phyloP scores from a whole-genome alignment of 768 basidiomycete genomes.

The Leccinum fibrillosum region DNA sequence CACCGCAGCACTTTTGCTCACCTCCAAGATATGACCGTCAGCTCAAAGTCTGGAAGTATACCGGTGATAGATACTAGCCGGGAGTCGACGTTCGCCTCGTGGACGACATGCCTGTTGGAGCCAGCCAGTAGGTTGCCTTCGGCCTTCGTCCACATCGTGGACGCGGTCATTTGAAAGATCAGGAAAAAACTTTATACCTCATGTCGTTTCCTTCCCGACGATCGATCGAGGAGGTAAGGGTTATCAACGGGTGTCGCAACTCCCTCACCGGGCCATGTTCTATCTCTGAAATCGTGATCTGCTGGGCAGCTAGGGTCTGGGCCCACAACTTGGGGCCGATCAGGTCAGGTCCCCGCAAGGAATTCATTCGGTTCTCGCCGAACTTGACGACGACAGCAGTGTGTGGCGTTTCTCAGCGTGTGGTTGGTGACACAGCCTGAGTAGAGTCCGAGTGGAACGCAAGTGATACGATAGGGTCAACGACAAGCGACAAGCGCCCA shows the following conservation, averaged over 20 bases:
- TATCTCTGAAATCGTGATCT: neutral
- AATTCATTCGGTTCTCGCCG: neutral
- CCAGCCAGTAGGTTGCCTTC: neutral
- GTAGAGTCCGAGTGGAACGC: neutral
- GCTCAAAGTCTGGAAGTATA: neutral
- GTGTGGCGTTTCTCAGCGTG: neutral
- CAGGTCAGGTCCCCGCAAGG: neutral
- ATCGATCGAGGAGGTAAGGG: constrained; percentile 10
- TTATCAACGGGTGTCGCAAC: neutral
- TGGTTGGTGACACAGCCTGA: neutral
- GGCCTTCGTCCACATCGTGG: neutral
- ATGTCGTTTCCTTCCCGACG: neutral
- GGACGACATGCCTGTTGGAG: constrained; percentile 12
- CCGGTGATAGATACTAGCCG: neutral
- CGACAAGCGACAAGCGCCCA: neutral
- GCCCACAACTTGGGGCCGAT: neutral
- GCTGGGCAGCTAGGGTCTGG: neutral
- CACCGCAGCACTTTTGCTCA: neutral
- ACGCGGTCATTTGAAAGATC: neutral
- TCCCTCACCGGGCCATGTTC: neutral
- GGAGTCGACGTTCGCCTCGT: constrained; percentile 5
- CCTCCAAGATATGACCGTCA: neutral
- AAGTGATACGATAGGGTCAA: neutral
- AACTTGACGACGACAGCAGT: neutral
- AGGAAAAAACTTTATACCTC: constrained; percentile 8